Conservation (phyloP, 345 rosid species). For the Dovyalis caffra region DNA sequence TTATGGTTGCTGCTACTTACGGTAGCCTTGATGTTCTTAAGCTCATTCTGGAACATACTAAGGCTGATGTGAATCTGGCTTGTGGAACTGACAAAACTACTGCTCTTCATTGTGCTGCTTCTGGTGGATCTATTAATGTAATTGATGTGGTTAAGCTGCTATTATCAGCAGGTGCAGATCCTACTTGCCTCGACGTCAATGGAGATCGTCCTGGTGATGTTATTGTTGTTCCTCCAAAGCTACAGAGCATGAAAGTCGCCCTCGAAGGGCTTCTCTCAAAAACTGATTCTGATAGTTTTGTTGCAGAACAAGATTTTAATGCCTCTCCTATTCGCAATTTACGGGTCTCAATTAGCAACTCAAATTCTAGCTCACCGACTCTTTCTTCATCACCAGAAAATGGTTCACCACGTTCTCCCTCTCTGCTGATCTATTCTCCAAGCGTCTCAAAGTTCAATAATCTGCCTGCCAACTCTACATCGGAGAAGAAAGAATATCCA, state of each 20-base stretch:
- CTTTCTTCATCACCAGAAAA: constrained; percentile 35
- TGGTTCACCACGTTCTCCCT: constrained; percentile 36
- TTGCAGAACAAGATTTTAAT: constrained; percentile 7
- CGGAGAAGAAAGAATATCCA: constrained; percentile 60
- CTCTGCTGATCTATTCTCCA: constrained; percentile 30
- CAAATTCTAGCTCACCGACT: constrained; percentile 31
- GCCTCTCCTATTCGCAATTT: constrained; percentile 18
- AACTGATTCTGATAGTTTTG: constrained; percentile 4
- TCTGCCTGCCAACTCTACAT: not conserved
- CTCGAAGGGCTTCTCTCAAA: constrained; percentile 43
- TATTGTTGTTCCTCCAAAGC: constrained; percentile 47
- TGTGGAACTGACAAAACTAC: constrained; percentile 57
- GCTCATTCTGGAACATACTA: constrained; percentile 25
- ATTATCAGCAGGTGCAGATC: constrained; percentile 58
- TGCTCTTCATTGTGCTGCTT: constrained; percentile 71
- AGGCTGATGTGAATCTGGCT: constrained; percentile 36
- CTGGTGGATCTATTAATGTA: constrained; percentile 51
- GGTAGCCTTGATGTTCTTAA: constrained; percentile 46
- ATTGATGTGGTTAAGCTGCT: constrained; percentile 56
- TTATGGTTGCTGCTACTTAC: constrained; percentile 70
- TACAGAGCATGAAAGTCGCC: constrained; percentile 27
- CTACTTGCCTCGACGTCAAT: constrained; percentile 41
- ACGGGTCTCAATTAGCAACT: constrained; percentile 23
- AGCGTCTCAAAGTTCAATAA: constrained; percentile 29
- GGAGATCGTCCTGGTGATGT: constrained; percentile 61